phyloP scores from a whole-genome alignment of 257 asterid genomes.

The Gentiana macrophylla region DNA sequence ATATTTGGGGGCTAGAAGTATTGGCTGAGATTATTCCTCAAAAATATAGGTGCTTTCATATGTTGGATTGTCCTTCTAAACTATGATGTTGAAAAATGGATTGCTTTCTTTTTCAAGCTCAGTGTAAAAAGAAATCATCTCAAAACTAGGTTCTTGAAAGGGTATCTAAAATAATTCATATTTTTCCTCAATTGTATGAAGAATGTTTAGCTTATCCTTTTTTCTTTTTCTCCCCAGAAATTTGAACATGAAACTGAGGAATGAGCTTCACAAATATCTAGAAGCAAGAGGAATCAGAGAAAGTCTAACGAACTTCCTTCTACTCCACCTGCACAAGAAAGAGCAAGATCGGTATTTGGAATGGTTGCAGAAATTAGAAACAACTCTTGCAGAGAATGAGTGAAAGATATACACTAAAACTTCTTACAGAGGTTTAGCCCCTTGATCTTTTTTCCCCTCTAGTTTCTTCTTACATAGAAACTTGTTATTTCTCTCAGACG shows the following conservation, averaged over 20 bases:
- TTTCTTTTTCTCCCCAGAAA: constrained; percentile 55
- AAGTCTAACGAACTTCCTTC: constrained; percentile 42
- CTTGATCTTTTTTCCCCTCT: not conserved
- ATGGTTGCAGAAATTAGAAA: constrained; percentile 70
- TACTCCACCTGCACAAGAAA: constrained; percentile 58
- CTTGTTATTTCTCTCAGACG: too few species aligned
- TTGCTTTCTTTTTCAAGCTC: too few species aligned
- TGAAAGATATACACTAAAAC: constrained; percentile 6
- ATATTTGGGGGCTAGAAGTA: too few species aligned
- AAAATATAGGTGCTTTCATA: too few species aligned
- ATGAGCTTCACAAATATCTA: constrained; percentile 57
- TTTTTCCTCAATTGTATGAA: too few species aligned
- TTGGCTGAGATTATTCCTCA: too few species aligned
- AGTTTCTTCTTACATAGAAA: too few species aligned
- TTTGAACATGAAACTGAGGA: constrained; percentile 49
- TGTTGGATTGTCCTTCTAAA: too few species aligned
- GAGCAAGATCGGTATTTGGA: constrained; percentile 67
- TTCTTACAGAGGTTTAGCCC: not conserved
- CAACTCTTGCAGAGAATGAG: constrained; percentile 21
- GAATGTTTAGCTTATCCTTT: not conserved
- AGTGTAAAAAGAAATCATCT: too few species aligned
- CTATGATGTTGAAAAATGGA: too few species aligned
- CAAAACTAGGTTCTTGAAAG: too few species aligned
- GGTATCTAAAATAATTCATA: too few species aligned
- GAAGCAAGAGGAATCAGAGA: constrained; percentile 58